phyloP scores from a whole-genome alignment of 768 basidiomycete species.

The Collybia mongolica region DNA sequence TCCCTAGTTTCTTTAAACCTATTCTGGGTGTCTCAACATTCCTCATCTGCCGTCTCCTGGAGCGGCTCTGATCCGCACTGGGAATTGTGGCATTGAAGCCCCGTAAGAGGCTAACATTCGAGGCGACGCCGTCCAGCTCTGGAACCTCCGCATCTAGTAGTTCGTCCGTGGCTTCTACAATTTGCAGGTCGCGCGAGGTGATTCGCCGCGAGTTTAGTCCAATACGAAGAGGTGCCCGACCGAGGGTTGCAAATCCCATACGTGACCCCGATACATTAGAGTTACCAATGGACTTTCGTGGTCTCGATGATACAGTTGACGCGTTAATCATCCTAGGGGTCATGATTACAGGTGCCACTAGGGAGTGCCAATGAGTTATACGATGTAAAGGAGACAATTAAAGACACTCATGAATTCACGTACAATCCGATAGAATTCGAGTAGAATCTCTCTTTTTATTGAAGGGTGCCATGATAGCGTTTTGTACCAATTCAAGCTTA shows the following conservation, averaged over 20 bases:
- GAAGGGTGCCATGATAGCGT: slow-evolving; percentile 71
- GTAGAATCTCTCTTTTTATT: slow-evolving; percentile 68
- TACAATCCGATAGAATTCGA: slow-evolving; percentile 75
- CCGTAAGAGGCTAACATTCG: slow-evolving; percentile 76
- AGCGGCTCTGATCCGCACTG: slow-evolving; percentile 76
- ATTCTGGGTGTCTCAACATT: slow-evolving; percentile 74
- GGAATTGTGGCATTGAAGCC: slow-evolving; percentile 97
- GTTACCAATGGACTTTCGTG: slow-evolving; percentile 30
- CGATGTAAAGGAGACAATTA: slow-evolving; percentile 2
- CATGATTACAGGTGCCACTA: slow-evolving; percentile 89
- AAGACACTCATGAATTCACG: slow-evolving; percentile 22
- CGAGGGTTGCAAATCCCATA: slow-evolving; percentile 76
- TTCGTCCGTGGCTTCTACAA: slow-evolving; percentile 80
- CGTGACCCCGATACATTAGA: slow-evolving; percentile 35
- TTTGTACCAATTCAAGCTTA: slow-evolving; percentile 64
- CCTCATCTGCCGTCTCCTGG: slow-evolving; percentile 75
- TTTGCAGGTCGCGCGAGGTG: slow-evolving; percentile 82
- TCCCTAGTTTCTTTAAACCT: slow-evolving; percentile 78
- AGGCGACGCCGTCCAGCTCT: slow-evolving; percentile 67
- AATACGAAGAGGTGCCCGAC: slow-evolving; percentile 73
- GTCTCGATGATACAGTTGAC: slow-evolving; percentile 61
- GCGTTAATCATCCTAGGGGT: slow-evolving; percentile 81
- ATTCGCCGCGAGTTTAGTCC: slow-evolving; percentile 63
- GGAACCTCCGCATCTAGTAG: slow-evolving; percentile 71
- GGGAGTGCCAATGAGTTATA: slow-evolving; percentile 1